Evolutionary conservation across 2,329 filamentous ascomycete species (phyloP).

Genomic region (Alternaria gansuensis): DNA sequence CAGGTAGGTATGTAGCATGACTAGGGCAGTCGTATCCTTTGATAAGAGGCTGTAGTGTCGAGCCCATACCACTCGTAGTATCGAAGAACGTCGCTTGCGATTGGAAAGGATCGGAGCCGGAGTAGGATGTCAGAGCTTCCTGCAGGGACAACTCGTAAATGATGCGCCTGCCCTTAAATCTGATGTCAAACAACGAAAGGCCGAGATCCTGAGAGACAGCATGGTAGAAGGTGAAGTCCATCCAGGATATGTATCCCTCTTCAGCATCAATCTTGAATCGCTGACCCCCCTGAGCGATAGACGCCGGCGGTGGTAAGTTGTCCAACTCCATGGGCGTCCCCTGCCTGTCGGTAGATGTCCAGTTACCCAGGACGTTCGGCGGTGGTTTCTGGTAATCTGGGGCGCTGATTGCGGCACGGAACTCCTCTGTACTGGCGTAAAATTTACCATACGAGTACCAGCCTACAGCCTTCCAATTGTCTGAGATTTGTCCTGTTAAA

Average conservation of each 20-base stretch:
- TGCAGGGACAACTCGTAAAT: slow-evolving; percentile 66
- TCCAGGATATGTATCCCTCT: slow-evolving; percentile 61
- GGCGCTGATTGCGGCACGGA: slow-evolving; percentile 57
- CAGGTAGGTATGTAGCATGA: slow-evolving; percentile 62
- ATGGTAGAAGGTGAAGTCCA: slow-evolving; percentile 64
- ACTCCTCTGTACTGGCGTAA: slow-evolving; percentile 61
- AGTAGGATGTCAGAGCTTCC: slow-evolving; percentile 65
- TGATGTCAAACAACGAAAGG: slow-evolving; percentile 61
- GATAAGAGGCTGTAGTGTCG: slow-evolving; percentile 55
- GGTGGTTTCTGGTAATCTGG: slow-evolving; percentile 58
- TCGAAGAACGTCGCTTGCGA: slow-evolving; percentile 61
- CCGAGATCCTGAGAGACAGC: slow-evolving; percentile 60
- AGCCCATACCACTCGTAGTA: slow-evolving; percentile 60
- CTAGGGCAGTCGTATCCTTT: slow-evolving; percentile 63
- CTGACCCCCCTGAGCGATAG: slow-evolving; percentile 56
- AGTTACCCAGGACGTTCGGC: slow-evolving; percentile 60
- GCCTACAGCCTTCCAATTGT: slow-evolving; percentile 61
- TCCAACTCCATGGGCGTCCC: slow-evolving; percentile 57
- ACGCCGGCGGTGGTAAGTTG: slow-evolving; percentile 63
- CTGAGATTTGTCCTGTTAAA: slow-evolving; percentile 61
- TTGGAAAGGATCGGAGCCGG: slow-evolving; percentile 59
- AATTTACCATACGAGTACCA: slow-evolving; percentile 66
- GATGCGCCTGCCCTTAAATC: slow-evolving; percentile 64
- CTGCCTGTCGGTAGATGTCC: slow-evolving; percentile 56
- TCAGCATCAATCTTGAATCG: slow-evolving; percentile 57